phyloP scores from a whole-genome alignment of 495 filamentous ascomycete species.

The Glarea lozoyensis region DNA sequence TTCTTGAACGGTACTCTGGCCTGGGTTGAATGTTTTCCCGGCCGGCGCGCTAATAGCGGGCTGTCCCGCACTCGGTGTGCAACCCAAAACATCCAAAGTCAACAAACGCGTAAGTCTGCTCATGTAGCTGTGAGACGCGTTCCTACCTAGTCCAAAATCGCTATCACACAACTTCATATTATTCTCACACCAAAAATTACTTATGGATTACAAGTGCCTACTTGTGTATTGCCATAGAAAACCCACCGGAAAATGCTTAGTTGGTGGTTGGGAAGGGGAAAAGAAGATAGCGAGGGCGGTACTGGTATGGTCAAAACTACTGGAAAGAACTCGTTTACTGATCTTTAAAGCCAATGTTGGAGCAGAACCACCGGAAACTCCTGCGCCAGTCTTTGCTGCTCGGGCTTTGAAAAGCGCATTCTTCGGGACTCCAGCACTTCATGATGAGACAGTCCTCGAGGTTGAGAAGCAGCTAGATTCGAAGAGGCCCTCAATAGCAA shows the following conservation, averaged over 20 bases:
- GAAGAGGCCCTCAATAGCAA: no score
- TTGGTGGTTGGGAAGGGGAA: constrained; percentile 19
- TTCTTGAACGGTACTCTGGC: no score
- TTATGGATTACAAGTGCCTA: neutral
- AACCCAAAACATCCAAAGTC: constrained; percentile 14
- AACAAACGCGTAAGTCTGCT: constrained; percentile 3
- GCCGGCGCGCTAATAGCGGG: no score
- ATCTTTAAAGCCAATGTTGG: constrained; percentile 34
- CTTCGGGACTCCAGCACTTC: constrained; percentile 69
- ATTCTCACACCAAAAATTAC: neutral
- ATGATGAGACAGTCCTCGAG: constrained; percentile 25
- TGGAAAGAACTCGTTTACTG: constrained; percentile 5
- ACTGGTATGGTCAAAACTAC: neutral
- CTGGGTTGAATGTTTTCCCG: no score
- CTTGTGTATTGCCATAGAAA: neutral
- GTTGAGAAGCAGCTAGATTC: constrained; percentile 4
- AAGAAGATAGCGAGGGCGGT: constrained; percentile 9
- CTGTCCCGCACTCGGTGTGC: no score
- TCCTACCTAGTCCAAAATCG: no score
- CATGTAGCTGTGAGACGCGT: no score
- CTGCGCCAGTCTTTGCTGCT: constrained; percentile 86
- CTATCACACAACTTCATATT: neutral
- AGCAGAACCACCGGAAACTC: constrained; percentile 75
- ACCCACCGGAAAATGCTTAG: constrained; percentile 13
- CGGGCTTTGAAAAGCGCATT: constrained; percentile 86